Conservation (phyloP, 345 rosid species). For the Acer yangbiense region DNA sequence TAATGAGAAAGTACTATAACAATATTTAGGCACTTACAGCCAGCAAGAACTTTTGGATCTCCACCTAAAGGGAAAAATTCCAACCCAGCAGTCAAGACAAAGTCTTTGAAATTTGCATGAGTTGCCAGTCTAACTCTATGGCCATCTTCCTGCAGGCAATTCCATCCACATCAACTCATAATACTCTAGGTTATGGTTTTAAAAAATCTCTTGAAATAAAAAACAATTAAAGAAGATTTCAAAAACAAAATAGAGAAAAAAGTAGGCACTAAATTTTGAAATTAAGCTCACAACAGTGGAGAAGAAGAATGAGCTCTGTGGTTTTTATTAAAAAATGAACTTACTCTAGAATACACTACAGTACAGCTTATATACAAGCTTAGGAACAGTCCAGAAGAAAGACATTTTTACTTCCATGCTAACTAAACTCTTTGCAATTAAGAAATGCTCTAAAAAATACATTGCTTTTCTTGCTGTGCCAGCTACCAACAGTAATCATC, state of each 20-base stretch:
- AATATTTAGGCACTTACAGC: conserved; percentile 41
- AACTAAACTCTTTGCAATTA: not conserved
- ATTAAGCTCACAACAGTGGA: not conserved
- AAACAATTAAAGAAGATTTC: not conserved
- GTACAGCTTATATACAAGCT: not conserved
- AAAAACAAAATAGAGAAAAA: too few relatives aligned
- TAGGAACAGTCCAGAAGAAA: not conserved
- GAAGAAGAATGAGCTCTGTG: not conserved
- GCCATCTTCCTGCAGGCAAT: conserved; percentile 54
- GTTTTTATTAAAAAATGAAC: not conserved
- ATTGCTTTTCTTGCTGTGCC: not conserved
- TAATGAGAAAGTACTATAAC: not conserved
- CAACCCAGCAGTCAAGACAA: conserved; percentile 63
- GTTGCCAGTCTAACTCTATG: conserved; percentile 75
- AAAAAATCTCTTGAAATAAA: not conserved
- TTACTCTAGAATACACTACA: not conserved
- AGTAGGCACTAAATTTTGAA: not conserved
- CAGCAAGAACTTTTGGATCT: conserved; percentile 79
- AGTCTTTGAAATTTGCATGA: conserved; percentile 64
- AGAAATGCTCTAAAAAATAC: not conserved
- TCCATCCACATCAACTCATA: conserved; percentile 1
- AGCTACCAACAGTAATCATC: not conserved
- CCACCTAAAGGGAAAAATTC: conserved; percentile 70
- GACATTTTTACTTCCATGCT: not conserved
- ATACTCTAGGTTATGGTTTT: not conserved